Conservation (phyloP, 2,329 filamentous ascomycete genomes). For the Leptographium radiaticola region DNA sequence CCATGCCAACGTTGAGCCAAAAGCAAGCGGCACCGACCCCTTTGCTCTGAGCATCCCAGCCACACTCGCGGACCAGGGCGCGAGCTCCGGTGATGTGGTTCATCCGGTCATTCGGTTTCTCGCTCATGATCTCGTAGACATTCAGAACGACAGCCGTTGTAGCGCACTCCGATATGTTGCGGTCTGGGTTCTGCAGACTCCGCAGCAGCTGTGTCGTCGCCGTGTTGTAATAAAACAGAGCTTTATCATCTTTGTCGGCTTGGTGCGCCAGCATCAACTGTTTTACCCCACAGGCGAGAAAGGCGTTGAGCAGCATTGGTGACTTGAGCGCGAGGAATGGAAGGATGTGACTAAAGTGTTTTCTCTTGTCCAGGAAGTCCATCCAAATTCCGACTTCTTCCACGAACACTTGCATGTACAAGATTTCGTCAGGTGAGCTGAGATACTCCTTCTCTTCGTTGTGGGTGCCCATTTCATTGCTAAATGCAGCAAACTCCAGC, state of each 20-base stretch:
- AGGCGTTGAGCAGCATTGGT: constrained; percentile 79
- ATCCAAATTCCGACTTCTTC: constrained; percentile 89
- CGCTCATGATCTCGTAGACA: constrained; percentile 87
- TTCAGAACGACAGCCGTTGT: constrained; percentile 80
- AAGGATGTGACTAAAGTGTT: constrained; percentile 76
- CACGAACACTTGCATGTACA: constrained; percentile 87
- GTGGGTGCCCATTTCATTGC: neutral
- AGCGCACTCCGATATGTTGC: constrained; percentile 73
- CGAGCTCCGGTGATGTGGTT: constrained; percentile 78
- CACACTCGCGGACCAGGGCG: constrained; percentile 77
- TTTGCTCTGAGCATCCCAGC: constrained; percentile 67
- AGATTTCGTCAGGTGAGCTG: constrained; percentile 61
- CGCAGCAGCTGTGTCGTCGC: constrained; percentile 68
- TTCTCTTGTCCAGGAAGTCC: constrained; percentile 76
- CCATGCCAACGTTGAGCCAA: constrained; percentile 86
- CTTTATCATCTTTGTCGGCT: constrained; percentile 59
- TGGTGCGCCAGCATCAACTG: constrained; percentile 62
- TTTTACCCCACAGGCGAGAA: constrained; percentile 76
- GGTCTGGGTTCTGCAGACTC: constrained; percentile 69
- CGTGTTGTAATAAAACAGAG: constrained; percentile 71
- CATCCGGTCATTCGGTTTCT: constrained; percentile 67
- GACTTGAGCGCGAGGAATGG: constrained; percentile 72
- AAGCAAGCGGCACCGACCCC: constrained; percentile 83
- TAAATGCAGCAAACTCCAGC: neutral
- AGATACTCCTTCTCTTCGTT: constrained; percentile 45